Evolutionary conservation across 331 rosid species (phyloP), one percentile per base, ranked within the genome.

Genomic region (Quercus lobata): DNA sequence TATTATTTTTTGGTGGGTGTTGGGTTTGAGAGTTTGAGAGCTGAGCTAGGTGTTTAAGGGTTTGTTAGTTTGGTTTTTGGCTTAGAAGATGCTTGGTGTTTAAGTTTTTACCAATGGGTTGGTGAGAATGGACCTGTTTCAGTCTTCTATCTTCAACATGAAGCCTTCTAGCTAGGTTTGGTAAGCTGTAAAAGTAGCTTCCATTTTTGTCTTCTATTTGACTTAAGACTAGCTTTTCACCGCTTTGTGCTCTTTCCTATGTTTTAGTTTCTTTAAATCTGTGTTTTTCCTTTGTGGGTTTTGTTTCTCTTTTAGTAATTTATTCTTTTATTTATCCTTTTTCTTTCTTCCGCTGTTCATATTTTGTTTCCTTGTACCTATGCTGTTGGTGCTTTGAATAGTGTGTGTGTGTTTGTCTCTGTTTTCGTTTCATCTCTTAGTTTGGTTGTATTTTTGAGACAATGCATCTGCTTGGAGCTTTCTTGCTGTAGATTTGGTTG

Each of bases 51-150:
- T 82, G 69, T 77, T 57, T 37, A 52, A 79, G 83, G 86, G 57
- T 54, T 68, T 35, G 72, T 35, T 68, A 18, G 72, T 68, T 78
- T 79, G 77, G 81, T 74, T 84, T 84, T 84, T 84, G 76, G 77
- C 77, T 84, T 79, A 73, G 78, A 78, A 88, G 76, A 90, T 89
- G 97, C 99, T 89, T 93, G 78, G 83, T 86, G 86, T 91, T 86
- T 49, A 95, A 93, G 98, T 85, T 77, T 91, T 78, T 80, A 78
- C 72, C 91, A 75, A 91, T 91, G 96, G 83, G 94, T 88, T 90
- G 94, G 87, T 96, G 90, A 90, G 90, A 82, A 90, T 80, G 92
- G 91, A 83, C 93, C 86, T 88, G 81, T 89, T 87, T 80, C 86
- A 85, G 85, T 86, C 85, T 85, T 34, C 84, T 81, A 82, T 88